Base-by-base conservation (phyloP, 108 stramenopile species). In the Chaetoceros tenuissimus region DNA sequence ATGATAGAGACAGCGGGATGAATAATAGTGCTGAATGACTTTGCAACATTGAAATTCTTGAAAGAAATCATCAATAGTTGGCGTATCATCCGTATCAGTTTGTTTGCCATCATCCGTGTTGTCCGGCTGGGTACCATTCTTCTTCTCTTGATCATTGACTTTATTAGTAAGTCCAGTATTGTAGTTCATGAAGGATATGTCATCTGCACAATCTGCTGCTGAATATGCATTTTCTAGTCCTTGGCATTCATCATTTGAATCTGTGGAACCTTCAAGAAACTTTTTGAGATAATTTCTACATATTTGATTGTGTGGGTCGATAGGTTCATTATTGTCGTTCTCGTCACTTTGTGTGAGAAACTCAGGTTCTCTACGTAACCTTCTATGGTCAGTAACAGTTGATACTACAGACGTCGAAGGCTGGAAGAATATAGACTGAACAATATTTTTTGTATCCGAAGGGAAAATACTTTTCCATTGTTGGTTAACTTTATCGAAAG, bases 1-100 rank as follows among this genome's bases (percentile, higher is more conserved):
- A 40, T 40, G 34, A 40, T 40, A 40, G 13, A 40, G 34, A 40
- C 34, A 40, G 5, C 34, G 34, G 5, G 34, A 40, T 5, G 34
- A 40, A 40, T 40, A 40, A 13, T 40, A 40, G 13, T 40, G 34
- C 5, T 5, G 13, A 13, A 40, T 40, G 34, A 40, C 34, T 40
- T 40, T 40, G 34, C 34, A 40, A 40, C 34, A 40, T 40, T 40
- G 34, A 40, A 40, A 40, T 13, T 40, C 34, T 40, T 40, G 34
- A 40, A 40, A 40, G 34, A 40, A 40, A 40, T 40, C 34, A 40
- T 40, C 34, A 40, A 40, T 40, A 13, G 8, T 40, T 40, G 34
- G 34, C 5, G 34, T 40, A 40, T 40, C 34, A 40, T 40, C 34
- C 13, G 34, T 40, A 10, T 40, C 34, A n/a, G n/a, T n/a, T n/a